Conservation (phyloP, 2,329 filamentous ascomycete species). For the Chrysoporthe puriensis region DNA sequence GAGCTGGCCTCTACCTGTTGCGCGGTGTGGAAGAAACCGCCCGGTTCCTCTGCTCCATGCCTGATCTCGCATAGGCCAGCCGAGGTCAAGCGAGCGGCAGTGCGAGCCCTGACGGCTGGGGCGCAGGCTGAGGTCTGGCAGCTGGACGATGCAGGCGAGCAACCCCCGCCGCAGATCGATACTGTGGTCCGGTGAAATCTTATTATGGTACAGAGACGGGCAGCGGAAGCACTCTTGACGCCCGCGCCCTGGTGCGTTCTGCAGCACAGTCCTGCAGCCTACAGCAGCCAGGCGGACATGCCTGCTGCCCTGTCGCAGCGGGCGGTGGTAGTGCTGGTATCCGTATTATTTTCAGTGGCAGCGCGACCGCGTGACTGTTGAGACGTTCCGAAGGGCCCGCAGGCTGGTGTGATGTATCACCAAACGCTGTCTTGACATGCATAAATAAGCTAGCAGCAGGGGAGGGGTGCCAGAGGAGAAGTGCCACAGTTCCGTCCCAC, state of each 20-base stretch:
- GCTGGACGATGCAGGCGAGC: background rate
- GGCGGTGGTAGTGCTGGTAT: background rate
- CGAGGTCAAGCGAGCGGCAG: background rate
- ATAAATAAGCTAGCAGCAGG: slow-evolving; percentile 26
- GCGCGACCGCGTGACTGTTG: slow-evolving; percentile 37
- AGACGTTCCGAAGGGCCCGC: slow-evolving; percentile 51
- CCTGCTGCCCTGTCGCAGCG: background rate
- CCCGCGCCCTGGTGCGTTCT: background rate
- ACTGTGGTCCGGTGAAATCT: background rate
- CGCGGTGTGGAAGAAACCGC: too few relatives aligned
- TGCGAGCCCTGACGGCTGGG: too few relatives aligned
- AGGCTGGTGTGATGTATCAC: slow-evolving; percentile 49
- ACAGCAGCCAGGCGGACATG: too few relatives aligned
- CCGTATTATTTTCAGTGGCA: background rate
- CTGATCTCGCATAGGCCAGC: background rate
- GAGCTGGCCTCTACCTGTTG: background rate
- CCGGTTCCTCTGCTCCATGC: background rate
- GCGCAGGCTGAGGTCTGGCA: background rate
- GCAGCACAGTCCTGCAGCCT: background rate
- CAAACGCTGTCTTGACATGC: slow-evolving; percentile 18
- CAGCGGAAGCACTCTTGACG: background rate
- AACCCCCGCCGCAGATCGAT: background rate
- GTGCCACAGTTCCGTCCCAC: slow-evolving; percentile 19
- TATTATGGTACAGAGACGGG: background rate
- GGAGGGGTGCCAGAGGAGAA: slow-evolving; percentile 22